These are phyloP conservation scores for Ploettnerulaceae sp. DNA, from an alignment of 2,329 filamentous ascomycete genomes.

Conservation along the genomic window DNA sequence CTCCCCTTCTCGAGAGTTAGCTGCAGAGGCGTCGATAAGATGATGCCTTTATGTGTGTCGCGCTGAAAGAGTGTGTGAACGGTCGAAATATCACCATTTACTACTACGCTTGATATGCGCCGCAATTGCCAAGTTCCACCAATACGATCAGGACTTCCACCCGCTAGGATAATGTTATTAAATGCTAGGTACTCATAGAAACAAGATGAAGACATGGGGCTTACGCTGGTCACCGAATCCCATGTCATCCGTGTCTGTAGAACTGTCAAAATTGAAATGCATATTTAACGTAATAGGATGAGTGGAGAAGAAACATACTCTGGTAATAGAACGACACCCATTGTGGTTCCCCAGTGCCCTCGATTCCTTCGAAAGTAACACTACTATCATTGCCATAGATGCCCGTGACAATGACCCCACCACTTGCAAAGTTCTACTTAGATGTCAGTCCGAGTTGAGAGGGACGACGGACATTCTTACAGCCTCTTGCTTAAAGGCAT, in stretches of 20 bases:
- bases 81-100: constrained; percentile 47
- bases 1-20: constrained; percentile 47
- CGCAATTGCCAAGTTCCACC: constrained; percentile 55
- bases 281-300: background rate
- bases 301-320: background rate
- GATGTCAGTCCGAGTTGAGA: background rate
- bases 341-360: constrained; percentile 12
- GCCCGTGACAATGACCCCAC: constrained; percentile 8
- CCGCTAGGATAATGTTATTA: constrained; percentile 33
- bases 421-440: constrained; percentile 11
- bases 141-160: constrained; percentile 54
- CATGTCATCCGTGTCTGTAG: constrained; percentile 8
- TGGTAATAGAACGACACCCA: constrained; percentile 14
- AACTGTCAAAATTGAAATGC: background rate
- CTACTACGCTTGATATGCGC: constrained; percentile 54
- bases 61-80: constrained; percentile 48
- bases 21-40: constrained; percentile 52
- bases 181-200: background rate
- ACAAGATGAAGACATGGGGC: background rate
- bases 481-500: constrained; percentile 54
- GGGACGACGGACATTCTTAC: constrained; percentile 35
- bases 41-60: constrained; percentile 55
- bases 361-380: constrained; percentile 9
- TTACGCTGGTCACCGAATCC: constrained; percentile 14
- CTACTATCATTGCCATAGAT: constrained; percentile 12